A percentile compares a stretch with the other conserved stretches of the same genome.
Evolutionary conservation across 2,329 filamentous ascomycete genomes (phyloP).

Genomic region (Stachybotrys chlorohalonatus): DNA sequence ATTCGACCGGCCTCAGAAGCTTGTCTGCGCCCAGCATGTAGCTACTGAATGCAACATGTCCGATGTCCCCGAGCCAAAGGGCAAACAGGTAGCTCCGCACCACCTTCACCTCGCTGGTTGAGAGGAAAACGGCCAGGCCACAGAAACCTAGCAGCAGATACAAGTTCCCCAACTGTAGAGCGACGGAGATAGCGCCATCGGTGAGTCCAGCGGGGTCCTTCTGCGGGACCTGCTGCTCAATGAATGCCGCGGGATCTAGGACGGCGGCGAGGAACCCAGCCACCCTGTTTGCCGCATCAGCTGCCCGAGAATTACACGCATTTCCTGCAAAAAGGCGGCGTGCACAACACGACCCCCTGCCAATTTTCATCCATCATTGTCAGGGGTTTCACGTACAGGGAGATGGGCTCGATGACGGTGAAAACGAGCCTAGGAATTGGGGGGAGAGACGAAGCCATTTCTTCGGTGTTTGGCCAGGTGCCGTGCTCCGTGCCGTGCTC

Average conservation of each 20-base stretch:
- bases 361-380: background rate
- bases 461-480: background rate
- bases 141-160: conserved; percentile 59
- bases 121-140: conserved; percentile 54
- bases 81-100: conserved; percentile 59
- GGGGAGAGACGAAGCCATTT: conserved; percentile 55
- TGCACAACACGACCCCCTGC: background rate
- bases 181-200: conserved; percentile 44
- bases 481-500: background rate
- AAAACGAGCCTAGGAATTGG: conserved; percentile 57
- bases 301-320: background rate
- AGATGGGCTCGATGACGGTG: conserved; percentile 59
- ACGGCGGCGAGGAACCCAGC: conserved; percentile 50
- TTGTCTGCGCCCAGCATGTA: conserved; percentile 48
- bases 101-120: conserved; percentile 55
- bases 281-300: conserved; percentile 33
- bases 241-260: conserved; percentile 50
- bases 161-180: conserved; percentile 60
- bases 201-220: conserved; percentile 24
- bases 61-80: conserved; percentile 56
- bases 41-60: conserved; percentile 53
- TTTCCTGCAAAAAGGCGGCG: background rate
- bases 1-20: conserved; percentile 43
- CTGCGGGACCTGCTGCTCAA: conserved; percentile 48
- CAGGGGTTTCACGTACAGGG: conserved; percentile 40